Base-by-base conservation (phyloP, 176 grass and related monocot genomes). In the Aegilops sharonensis region DNA sequence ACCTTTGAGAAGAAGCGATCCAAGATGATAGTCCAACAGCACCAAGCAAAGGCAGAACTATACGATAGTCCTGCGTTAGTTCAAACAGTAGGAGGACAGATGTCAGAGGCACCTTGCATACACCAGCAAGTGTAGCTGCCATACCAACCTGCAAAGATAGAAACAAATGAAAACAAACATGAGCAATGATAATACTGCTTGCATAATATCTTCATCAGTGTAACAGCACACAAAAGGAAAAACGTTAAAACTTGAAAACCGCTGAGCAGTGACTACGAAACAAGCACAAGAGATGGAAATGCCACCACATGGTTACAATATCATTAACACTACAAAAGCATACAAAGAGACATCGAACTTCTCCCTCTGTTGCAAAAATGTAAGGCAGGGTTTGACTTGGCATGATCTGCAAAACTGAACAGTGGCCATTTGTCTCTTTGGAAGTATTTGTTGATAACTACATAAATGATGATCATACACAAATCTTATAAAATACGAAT, bases 11-110 rank as follows among this genome's bases (percentile, higher is more conserved):
- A 62, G 93, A 95, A 85, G 84, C 74, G 65, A 98, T 98, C 96
- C 93, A 98, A 84, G 93, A 98, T 80, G 96, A 98, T 70, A 98
- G 80, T 79, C 96, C 96, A 40, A 98, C 96, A 81, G 96, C 93
- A 68, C 91, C 96, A 77, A 98, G 93, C 82, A 98, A 85, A 83
- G 96, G 96, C 83, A 98, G 50, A 91, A 98, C 96, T 87, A 98
- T 98, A 31, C 90, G 91, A 34, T 98, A 98, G 71, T 98, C 96
- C 43, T 89, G 96, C 80, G 96, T 95, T 84, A 98, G 94, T 78
- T 95, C 96, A 89, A 98, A 98, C 50, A 98, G 91, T 68, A 98
- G 91, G 7, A 98, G 89, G 63, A 95, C 96, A 65, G 93, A 93
- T 47, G 96, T 98, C 64, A 95, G 40, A 89, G 96, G 96, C 43